phyloP scores from a whole-genome alignment of 2,329 filamentous ascomycete genomes.

The Cladosporium halotolerans region DNA sequence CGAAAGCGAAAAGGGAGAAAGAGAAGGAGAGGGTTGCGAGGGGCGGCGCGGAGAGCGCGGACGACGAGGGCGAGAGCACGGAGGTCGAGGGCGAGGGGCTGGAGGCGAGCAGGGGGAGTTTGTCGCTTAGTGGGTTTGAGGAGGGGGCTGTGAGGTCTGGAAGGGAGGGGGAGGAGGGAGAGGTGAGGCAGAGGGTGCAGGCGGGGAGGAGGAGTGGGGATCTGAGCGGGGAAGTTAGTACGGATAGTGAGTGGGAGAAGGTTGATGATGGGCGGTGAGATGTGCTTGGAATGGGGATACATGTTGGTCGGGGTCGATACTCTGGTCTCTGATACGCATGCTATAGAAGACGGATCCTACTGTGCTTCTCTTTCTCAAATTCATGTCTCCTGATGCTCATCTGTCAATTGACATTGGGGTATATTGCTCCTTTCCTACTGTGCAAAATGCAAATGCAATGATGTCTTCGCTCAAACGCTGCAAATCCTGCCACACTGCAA shows the following conservation, averaged over 20 bases:
- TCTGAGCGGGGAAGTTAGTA: slow-evolving; percentile 45
- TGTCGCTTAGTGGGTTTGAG: slow-evolving; percentile 7
- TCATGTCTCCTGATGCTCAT: neutral
- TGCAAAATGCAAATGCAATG: no score
- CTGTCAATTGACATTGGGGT: no score
- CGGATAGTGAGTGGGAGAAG: slow-evolving; percentile 97
- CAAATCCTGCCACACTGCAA: no score
- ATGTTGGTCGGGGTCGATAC: neutral
- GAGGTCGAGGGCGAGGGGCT: slow-evolving; percentile 30
- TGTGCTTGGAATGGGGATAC: neutral
- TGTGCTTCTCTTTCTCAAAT: neutral
- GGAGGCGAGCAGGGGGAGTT: slow-evolving; percentile 13
- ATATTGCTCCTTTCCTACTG: neutral
- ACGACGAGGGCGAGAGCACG: slow-evolving; percentile 44
- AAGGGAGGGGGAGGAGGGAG: slow-evolving; percentile 8
- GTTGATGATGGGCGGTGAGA: slow-evolving; percentile 61
- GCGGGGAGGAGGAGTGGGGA: slow-evolving; percentile 13
- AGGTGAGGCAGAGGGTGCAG: slow-evolving; percentile 15
- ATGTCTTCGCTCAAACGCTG: neutral
- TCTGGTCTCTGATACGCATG: neutral
- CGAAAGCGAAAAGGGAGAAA: slow-evolving; percentile 40
- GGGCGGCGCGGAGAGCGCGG: slow-evolving; percentile 26
- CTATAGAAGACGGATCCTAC: neutral
- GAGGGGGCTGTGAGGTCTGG: slow-evolving; percentile 14
- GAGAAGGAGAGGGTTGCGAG: slow-evolving; percentile 35